Base-by-base conservation (phyloP, 176 grass and related monocot genomes). In the Hsuehochloa calcarea region DNA sequence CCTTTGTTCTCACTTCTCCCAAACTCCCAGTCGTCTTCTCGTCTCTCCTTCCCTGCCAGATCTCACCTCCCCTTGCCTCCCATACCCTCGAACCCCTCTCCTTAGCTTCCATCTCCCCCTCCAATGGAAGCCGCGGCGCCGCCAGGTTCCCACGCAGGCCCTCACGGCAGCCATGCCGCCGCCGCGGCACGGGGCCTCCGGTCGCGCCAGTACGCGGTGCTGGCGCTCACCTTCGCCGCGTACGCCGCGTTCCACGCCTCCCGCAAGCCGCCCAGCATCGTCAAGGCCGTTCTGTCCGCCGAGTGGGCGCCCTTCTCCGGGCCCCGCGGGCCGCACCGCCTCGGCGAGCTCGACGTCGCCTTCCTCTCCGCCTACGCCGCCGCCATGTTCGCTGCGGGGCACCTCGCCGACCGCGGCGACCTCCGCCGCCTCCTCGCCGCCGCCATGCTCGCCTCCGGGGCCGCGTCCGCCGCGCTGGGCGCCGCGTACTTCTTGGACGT, bases 201-300 rank as follows among this genome's bases (percentile, higher is more conserved):
- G 34, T 74, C 50, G 55, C 82, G 85, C 74, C 90, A 94, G 86
- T 90, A 85, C 78, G 70, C 74, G 15, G 84, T 72, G 77, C 91
- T 98, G 40, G 85, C 78, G 55, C 88, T 98, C 67, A 98, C 93
- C 74, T 98, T 95, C 74, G 79, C 87, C 16, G 86, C 96, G 3
- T 95, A 95, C 84, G 88, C 93, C 6, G 78, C 96, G 72, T 98
- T 98, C 87, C 96, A 98, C 84, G 96, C 93, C 78, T 98, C 96
- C 22, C 96, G 96, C 74, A 98, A 98, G 73, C 96, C 96, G 64
- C 96, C 96, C 1, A 95, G 89, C 96, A 98, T 98, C 91, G 96
- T 98, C 78, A 95, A 95, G 86, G 91, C 69, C 43, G 88, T 89
- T 64, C 91, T 98, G 44, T 89, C 89, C 68, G 78, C 91, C 3